A percentile compares a stretch with the other conserved stretches of the same genome.
Evolutionary conservation across 140 eudicot genomes (phyloP).

Genomic region (Stevia rebaudiana): DNA sequence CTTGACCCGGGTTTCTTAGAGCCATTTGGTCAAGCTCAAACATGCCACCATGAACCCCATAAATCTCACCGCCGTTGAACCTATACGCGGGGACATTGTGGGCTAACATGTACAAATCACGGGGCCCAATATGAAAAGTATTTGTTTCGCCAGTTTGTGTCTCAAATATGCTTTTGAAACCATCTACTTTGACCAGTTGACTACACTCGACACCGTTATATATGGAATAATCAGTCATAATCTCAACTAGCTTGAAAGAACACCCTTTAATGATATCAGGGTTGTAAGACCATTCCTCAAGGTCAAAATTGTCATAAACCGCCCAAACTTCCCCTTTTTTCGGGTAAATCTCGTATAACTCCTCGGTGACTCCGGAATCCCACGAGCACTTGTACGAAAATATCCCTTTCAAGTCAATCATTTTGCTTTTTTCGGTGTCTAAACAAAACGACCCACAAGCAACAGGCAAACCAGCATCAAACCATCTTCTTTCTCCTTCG

Average conservation of each 20-base stretch:
- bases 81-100: conserved; percentile 47
- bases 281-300: conserved; percentile 55
- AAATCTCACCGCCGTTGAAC: conserved; percentile 43
- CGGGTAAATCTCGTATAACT: conserved; percentile 54
- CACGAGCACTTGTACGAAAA: conserved; percentile 49
- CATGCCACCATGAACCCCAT: conserved; percentile 43
- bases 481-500: conserved; percentile 56
- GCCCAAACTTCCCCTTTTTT: conserved; percentile 68
- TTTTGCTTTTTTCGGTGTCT: conserved; percentile 31
- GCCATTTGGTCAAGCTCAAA: conserved; percentile 56
- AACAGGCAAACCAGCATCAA: conserved; percentile 52
- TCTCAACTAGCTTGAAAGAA: conserved; percentile 39
- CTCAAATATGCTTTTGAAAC: conserved; percentile 40
- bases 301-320: conserved; percentile 52
- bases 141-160: conserved; percentile 27
- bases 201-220: conserved; percentile 40
- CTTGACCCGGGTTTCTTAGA: conserved; percentile 20
- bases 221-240: conserved; percentile 39
- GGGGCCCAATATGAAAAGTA: conserved; percentile 33
- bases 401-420: conserved; percentile 25
- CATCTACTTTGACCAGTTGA: conserved; percentile 40
- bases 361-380: conserved; percentile 37
- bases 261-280: conserved; percentile 40
- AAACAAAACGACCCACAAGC: conserved; percentile 56
- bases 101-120: conserved; percentile 46